phyloP scores from a whole-genome alignment of 2,329 filamentous ascomycete genomes.

The Metarhizium brunneum region DNA sequence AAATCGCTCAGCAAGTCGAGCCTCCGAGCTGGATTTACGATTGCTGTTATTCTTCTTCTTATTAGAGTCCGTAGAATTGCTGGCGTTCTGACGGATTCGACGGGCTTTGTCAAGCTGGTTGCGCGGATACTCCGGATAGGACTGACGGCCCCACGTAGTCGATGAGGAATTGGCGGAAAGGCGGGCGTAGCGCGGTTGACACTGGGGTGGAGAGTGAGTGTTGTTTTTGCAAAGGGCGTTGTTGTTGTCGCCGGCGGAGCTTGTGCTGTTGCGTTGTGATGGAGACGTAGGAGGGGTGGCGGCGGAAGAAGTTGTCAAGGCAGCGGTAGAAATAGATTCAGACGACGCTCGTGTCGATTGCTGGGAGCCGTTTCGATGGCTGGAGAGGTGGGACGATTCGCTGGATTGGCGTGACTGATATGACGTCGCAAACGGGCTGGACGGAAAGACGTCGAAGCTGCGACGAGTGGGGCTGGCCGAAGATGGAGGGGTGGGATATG shows the following conservation, averaged over 20 bases:
- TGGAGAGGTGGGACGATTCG: neutral
- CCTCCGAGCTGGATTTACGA: constrained; percentile 7
- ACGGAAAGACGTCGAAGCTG: constrained; percentile 25
- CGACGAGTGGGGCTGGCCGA: constrained; percentile 35
- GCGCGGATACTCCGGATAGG: neutral
- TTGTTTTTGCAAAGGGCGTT: no score
- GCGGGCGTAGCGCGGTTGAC: constrained; percentile 1
- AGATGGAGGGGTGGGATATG: constrained; percentile 23
- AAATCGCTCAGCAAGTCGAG: constrained; percentile 32
- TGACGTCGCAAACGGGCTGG: constrained; percentile 29
- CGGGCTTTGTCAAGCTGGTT: neutral
- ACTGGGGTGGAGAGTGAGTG: neutral
- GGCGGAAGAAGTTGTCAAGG: no score
- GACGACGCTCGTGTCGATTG: no score
- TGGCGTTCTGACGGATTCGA: neutral
- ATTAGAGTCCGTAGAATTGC: constrained; percentile 4
- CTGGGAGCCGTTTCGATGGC: no score
- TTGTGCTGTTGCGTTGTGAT: neutral
- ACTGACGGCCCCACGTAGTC: neutral
- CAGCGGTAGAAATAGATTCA: neutral
- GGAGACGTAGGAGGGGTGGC: neutral
- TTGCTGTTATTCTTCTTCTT: no score
- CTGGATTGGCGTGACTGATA: neutral
- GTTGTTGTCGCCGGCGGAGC: no score
- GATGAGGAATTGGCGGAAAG: neutral